phyloP scores from a whole-genome alignment of 2,329 filamentous ascomycete genomes.

The Colletotrichum kahawae region DNA sequence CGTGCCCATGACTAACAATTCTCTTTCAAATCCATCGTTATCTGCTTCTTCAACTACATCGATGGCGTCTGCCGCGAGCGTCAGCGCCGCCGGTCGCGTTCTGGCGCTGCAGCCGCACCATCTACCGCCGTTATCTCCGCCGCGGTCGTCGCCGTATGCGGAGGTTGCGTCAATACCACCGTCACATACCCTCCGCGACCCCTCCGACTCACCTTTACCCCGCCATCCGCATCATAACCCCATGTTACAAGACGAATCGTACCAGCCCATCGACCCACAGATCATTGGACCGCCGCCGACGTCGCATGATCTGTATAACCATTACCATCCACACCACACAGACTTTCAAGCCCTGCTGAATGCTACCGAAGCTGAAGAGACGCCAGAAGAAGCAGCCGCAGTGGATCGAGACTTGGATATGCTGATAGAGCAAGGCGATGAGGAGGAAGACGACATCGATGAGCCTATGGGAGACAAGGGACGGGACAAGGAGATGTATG shows the following conservation, averaged over 20 bases:
- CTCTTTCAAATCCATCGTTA: background rate
- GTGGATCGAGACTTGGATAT: slow-evolving; percentile 58
- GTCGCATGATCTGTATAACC: slow-evolving; percentile 42
- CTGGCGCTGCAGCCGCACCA: slow-evolving; percentile 23
- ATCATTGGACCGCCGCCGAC: slow-evolving; percentile 52
- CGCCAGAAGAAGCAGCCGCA: slow-evolving; percentile 41
- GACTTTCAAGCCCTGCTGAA: slow-evolving; percentile 61
- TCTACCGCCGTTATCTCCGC: slow-evolving; percentile 30
- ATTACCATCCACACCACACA: slow-evolving; percentile 40
- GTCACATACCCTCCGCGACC: slow-evolving; percentile 40
- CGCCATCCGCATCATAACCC: slow-evolving; percentile 37
- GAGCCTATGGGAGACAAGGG: slow-evolving; percentile 14
- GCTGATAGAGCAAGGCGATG: slow-evolving; percentile 53
- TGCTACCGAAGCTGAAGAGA: slow-evolving; percentile 42
- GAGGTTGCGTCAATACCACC: slow-evolving; percentile 50
- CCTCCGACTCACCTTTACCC: slow-evolving; percentile 27
- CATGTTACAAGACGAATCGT: slow-evolving; percentile 38
- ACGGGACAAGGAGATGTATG: slow-evolving; percentile 13
- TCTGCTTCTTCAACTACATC: background rate
- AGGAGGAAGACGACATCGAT: slow-evolving; percentile 44
- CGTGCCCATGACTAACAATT: background rate
- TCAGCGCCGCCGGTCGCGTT: slow-evolving; percentile 14
- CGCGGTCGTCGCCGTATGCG: slow-evolving; percentile 43
- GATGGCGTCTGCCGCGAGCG: slow-evolving; percentile 12
- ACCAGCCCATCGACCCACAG: slow-evolving; percentile 65